Conservation (phyloP, 192 early-diverging fungal genomes). For the Mortierella alpina region DNA sequence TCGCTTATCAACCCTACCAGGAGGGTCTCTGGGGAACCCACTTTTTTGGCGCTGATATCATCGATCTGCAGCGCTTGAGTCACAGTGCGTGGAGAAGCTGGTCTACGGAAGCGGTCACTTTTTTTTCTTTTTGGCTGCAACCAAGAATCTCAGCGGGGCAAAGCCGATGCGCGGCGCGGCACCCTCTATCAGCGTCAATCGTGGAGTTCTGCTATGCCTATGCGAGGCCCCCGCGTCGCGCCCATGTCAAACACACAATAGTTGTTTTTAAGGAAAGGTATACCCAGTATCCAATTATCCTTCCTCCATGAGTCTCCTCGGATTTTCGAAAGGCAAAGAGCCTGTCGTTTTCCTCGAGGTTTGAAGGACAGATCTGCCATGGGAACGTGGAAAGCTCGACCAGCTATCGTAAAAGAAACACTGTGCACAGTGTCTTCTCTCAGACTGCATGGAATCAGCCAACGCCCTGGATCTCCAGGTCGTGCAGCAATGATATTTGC, state of each 20-base stretch:
- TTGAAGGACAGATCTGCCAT: constrained; percentile 23
- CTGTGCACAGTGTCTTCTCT: neutral
- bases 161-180: too few relatives aligned
- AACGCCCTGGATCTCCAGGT: neutral
- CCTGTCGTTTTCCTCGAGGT: neutral
- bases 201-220: constrained; percentile 62
- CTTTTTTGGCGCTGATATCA: neutral
- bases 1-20: neutral
- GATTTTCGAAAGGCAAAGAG: constrained; percentile 14
- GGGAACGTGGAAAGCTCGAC: constrained; percentile 31
- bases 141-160: too few relatives aligned
- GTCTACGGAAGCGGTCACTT: neutral
- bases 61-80: neutral
- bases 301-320: constrained; percentile 8
- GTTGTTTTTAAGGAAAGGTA: constrained; percentile 70
- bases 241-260: constrained; percentile 69
- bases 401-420: constrained; percentile 39
- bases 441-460: neutral
- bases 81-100: too few relatives aligned
- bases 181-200: too few relatives aligned
- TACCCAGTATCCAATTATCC: constrained; percentile 61
- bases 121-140: neutral
- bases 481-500: neutral
- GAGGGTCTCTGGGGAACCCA: neutral
- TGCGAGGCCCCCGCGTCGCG: constrained; percentile 31